Evolutionary conservation across 768 basidiomycete species (phyloP).

Genomic region (Amanita polypyramis): DNA sequence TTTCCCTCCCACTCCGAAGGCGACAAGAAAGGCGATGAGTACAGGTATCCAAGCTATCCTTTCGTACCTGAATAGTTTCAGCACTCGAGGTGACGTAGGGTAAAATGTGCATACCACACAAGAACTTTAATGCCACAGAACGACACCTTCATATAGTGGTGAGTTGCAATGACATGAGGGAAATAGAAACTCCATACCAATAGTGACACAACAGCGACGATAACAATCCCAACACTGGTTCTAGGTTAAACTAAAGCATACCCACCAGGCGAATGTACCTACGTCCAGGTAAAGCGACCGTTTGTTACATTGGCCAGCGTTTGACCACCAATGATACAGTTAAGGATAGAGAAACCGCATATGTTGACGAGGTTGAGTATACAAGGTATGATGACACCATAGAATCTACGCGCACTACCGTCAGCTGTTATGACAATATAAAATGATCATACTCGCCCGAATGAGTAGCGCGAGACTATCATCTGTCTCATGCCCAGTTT

Average conservation of each 20-base stretch:
- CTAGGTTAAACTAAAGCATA: neutral
- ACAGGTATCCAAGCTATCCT: slow-evolving; percentile 70
- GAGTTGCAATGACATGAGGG: slow-evolving; percentile 11
- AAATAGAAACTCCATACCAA: slow-evolving; percentile 36
- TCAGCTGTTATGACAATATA: neutral
- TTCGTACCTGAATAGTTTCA: slow-evolving; percentile 41
- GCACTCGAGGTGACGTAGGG: neutral
- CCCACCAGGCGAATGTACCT: slow-evolving; percentile 10
- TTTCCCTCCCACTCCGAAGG: slow-evolving; percentile 62
- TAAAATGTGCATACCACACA: slow-evolving; percentile 24
- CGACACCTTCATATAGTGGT: slow-evolving; percentile 32
- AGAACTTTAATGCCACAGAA: slow-evolving; percentile 47
- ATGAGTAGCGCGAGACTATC: slow-evolving; percentile 48
- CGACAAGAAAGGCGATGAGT: slow-evolving; percentile 61
- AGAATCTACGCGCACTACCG: slow-evolving; percentile 32
- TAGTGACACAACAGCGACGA: slow-evolving; percentile 61
- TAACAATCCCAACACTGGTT: slow-evolving; percentile 71
- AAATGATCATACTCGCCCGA: slow-evolving; percentile 19
- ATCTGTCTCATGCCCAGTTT: slow-evolving; percentile 81
- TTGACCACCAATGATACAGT: slow-evolving; percentile 62
- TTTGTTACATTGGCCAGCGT: slow-evolving; percentile 31
- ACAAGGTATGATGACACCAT: slow-evolving; percentile 50
- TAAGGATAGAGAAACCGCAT: slow-evolving; percentile 62
- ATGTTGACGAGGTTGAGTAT: slow-evolving; percentile 54
- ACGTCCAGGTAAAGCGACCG: slow-evolving; percentile 34